A percentile compares a stretch with the other conserved stretches of the same genome.
These are phyloP conservation scores for Rutstroemia sp. DNA, from an alignment of 2,329 filamentous ascomycete genomes.

Conservation along the genomic window DNA sequence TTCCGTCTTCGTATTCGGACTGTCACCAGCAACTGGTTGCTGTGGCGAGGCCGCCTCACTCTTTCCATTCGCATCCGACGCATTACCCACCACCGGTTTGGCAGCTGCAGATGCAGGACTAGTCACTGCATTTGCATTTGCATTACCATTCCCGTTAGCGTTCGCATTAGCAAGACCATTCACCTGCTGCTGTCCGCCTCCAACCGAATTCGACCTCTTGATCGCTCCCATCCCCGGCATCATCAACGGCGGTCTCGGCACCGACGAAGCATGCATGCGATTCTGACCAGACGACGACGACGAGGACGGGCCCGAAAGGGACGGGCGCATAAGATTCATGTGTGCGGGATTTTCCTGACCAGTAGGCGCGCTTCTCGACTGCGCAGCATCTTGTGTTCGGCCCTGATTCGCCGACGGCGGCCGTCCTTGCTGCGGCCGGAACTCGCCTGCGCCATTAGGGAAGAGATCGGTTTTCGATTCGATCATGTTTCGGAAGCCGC, in stretches of 20 bases:
- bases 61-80: too few relatives aligned
- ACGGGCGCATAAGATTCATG: conserved; percentile 19
- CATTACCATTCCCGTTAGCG: too few relatives aligned
- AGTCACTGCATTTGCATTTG: too few relatives aligned
- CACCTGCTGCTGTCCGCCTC: too few relatives aligned
- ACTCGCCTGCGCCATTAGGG: not conserved
- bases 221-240: conserved; percentile 7
- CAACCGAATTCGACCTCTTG: too few relatives aligned
- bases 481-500: not conserved
- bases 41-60: too few relatives aligned
- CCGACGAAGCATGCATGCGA: conserved; percentile 15
- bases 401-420: conserved; percentile 17
- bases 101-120: too few relatives aligned
- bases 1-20: too few relatives aligned
- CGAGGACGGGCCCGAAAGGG: conserved; percentile 16
- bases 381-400: conserved; percentile 14
- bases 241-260: conserved; percentile 28
- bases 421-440: conserved; percentile 12
- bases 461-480: not conserved
- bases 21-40: too few relatives aligned
- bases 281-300: conserved; percentile 13
- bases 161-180: too few relatives aligned
- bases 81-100: too few relatives aligned
- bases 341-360: conserved; percentile 14
- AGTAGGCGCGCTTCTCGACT: conserved; percentile 11